These are phyloP conservation scores for Asterophora parasitica DNA, from an alignment of 768 basidiomycete genomes.

Conservation along the genomic window DNA sequence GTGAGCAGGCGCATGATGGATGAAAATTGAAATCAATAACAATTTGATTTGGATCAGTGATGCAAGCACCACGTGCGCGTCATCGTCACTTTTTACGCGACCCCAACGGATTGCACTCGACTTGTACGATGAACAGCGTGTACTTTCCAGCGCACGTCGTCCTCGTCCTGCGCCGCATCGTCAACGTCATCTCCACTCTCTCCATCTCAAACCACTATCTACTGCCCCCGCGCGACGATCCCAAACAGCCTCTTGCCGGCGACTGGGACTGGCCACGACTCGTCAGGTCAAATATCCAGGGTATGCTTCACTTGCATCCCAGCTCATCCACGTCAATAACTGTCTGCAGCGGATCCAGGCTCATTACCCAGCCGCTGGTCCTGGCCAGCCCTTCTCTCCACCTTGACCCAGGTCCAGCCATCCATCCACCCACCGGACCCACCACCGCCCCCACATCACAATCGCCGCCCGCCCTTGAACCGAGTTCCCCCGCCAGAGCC, in stretches of 20 bases:
- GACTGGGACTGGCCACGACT: conserved; percentile 22
- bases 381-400: conserved; percentile 23
- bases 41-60: no score
- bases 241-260: conserved; percentile 16
- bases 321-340: background rate
- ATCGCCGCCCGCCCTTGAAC: no score
- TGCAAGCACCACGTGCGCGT: no score
- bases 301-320: conserved; percentile 1
- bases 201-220: conserved; percentile 67
- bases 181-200: conserved; percentile 64
- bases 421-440: conserved; percentile 15
- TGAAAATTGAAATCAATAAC: no score
- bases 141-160: conserved; percentile 58
- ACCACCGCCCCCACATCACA: conserved; percentile 16
- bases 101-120: background rate
- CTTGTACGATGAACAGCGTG: conserved; percentile 33
- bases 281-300: conserved; percentile 1
- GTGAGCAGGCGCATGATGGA: no score
- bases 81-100: no score
- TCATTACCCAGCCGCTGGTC: conserved; percentile 20
- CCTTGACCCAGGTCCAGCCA: conserved; percentile 14
- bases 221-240: no score
- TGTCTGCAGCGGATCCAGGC: conserved; percentile 3
- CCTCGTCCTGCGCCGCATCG: conserved; percentile 57
- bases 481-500: conserved; percentile 19